These are phyloP conservation scores for Exophiala lecanii-corni DNA, from an alignment of 2,329 filamentous ascomycete species.

Conservation along the genomic window DNA sequence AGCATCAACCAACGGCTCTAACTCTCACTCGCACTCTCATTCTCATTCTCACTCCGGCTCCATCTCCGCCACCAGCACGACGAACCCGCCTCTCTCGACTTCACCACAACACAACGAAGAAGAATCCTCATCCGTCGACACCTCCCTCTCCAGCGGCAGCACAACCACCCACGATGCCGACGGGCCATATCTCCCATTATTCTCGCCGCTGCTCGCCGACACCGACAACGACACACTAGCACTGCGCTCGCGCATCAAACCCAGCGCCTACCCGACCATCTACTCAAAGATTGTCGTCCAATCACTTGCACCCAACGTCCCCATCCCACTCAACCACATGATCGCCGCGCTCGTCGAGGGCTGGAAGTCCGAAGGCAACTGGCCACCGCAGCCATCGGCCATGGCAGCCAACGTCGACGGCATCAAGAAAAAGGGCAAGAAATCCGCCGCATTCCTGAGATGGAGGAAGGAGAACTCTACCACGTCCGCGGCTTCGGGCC, in stretches of 20 bases:
- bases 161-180: constrained; percentile 40
- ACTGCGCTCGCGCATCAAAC: constrained; percentile 65
- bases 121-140: constrained; percentile 6
- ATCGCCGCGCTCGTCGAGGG: constrained; percentile 75
- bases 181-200: constrained; percentile 63
- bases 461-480: constrained; percentile 17
- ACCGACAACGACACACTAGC: constrained; percentile 51
- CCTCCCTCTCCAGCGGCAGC: constrained; percentile 20
- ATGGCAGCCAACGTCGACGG: constrained; percentile 6
- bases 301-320: constrained; percentile 74
- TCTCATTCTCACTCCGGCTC: neutral
- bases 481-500: neutral
- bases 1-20: neutral
- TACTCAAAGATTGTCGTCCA: constrained; percentile 86
- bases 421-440: constrained; percentile 11
- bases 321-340: constrained; percentile 81
- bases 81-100: neutral
- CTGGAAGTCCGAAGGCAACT: constrained; percentile 91
- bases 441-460: constrained; percentile 14
- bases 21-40: neutral
- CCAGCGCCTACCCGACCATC: constrained; percentile 70
- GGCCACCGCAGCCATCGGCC: constrained; percentile 62
- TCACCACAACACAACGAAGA: neutral
- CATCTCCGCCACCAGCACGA: neutral
- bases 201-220: constrained; percentile 66